A percentile compares a stretch with the other conserved stretches of the same genome.
Evolutionary conservation across 495 filamentous ascomycete species (phyloP).

Genomic region (Hyaloscypha hepaticicola): DNA sequence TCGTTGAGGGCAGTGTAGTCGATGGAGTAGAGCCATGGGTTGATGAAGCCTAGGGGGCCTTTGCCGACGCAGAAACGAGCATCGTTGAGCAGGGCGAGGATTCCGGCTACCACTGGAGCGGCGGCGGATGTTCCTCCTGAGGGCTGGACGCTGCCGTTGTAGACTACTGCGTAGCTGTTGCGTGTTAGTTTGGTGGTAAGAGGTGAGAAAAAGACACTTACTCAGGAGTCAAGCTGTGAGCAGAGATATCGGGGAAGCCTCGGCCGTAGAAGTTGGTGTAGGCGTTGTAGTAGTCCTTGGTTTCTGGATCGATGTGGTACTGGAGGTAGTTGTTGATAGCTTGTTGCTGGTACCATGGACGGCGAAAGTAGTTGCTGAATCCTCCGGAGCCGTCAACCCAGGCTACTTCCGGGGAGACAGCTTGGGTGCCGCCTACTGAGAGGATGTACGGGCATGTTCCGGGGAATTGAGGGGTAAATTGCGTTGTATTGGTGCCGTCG

Average conservation of each 20-base stretch:
- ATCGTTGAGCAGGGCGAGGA: slow-evolving; percentile 48
- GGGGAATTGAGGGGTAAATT: slow-evolving; percentile 41
- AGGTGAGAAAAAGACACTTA: slow-evolving; percentile 6
- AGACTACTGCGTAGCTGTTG: slow-evolving; percentile 27
- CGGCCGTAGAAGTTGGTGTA: slow-evolving; percentile 36
- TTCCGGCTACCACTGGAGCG: slow-evolving; percentile 38
- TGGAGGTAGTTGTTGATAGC: slow-evolving; percentile 30
- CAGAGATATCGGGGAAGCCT: slow-evolving; percentile 40
- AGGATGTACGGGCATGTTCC: slow-evolving; percentile 47
- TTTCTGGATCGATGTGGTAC: slow-evolving; percentile 23
- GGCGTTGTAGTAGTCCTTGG: slow-evolving; percentile 22
- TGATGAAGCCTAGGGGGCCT: slow-evolving; percentile 50
- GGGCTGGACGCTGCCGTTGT: slow-evolving; percentile 25
- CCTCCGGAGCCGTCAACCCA: slow-evolving; percentile 41
- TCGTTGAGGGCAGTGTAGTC: slow-evolving; percentile 46
- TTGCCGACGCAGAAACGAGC: slow-evolving; percentile 48
- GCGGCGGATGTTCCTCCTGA: slow-evolving; percentile 42
- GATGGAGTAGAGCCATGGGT: slow-evolving; percentile 49
- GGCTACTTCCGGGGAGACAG: slow-evolving; percentile 37
- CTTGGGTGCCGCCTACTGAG: slow-evolving; percentile 43
- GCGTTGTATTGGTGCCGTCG: slow-evolving; percentile 52
- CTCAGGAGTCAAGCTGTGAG: slow-evolving; percentile 31
- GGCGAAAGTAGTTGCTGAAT: slow-evolving; percentile 45
- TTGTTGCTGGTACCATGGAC: slow-evolving; percentile 39
- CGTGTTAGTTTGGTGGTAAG: neutral